A percentile compares a stretch with the other conserved stretches of the same genome.
Evolutionary conservation across 2,329 filamentous ascomycete species (phyloP).

Genomic region (Neonectria punicea): DNA sequence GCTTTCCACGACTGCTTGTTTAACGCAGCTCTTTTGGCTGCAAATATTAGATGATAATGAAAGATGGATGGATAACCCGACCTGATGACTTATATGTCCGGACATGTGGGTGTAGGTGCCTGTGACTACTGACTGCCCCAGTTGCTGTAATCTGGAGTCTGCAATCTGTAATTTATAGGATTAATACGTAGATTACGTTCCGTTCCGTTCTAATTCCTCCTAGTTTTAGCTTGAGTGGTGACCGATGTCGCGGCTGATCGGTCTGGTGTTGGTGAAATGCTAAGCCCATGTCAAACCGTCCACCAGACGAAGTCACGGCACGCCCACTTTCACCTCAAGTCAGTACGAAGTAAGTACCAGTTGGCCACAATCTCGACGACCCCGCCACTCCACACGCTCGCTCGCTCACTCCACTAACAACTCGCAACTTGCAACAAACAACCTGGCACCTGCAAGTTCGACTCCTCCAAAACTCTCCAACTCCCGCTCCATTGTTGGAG

Average conservation of each 20-base stretch:
- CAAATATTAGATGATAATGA: slow-evolving; percentile 5
- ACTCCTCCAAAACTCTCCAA: slow-evolving; percentile 16
- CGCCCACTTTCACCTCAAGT: slow-evolving; percentile 12
- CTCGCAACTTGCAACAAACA: slow-evolving; percentile 21
- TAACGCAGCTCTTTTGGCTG: not conserved
- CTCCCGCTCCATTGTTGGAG: slow-evolving; percentile 29
- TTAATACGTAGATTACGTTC: not conserved
- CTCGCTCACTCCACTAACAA: slow-evolving; percentile 19
- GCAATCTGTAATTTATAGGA: not conserved
- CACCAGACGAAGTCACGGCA: slow-evolving; percentile 41
- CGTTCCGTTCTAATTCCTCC: not conserved
- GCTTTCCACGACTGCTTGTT: not conserved
- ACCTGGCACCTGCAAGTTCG: slow-evolving; percentile 7
- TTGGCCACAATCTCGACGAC: slow-evolving; percentile 35
- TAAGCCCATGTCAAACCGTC: slow-evolving; percentile 33
- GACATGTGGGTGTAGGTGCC: not conserved
- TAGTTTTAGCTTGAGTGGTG: not conserved
- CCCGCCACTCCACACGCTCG: slow-evolving; percentile 36
- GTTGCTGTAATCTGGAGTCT: not conserved
- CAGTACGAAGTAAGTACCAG: not conserved
- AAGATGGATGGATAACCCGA: slow-evolving; percentile 2
- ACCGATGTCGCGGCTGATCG: slow-evolving; percentile 13
- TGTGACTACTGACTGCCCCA: not conserved
- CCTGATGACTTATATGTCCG: slow-evolving; percentile 9
- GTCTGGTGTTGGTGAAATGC: slow-evolving; percentile 21